These are phyloP conservation scores for Cryphonectria carpinicola DNA, from an alignment of 2,329 filamentous ascomycete species.

Conservation along the genomic window DNA sequence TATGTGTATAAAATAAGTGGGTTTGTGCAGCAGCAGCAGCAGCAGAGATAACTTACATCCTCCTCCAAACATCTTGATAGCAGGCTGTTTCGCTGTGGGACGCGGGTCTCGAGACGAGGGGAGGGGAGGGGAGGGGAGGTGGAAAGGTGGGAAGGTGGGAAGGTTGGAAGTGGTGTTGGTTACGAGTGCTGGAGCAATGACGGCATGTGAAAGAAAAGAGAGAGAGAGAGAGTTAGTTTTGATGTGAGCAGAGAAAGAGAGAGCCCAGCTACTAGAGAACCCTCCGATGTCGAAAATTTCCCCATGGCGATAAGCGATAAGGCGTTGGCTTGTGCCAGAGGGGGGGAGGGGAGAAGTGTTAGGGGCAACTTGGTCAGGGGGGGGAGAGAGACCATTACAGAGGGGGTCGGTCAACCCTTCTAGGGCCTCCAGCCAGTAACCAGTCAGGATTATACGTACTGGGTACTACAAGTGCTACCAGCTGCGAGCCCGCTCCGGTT, in stretches of 20 bases:
- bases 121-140: neutral
- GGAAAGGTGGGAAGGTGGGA: constrained; percentile 12
- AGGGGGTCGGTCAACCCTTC: too few relatives aligned
- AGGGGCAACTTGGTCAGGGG: too few relatives aligned
- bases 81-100: constrained; percentile 11
- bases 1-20: neutral
- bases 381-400: neutral
- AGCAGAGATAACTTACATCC: constrained; percentile 41
- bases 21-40: neutral
- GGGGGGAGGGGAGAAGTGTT: neutral
- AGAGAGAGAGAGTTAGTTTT: neutral
- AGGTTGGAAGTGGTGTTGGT: neutral
- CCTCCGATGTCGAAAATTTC: constrained; percentile 15
- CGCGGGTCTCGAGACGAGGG: neutral
- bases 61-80: constrained; percentile 64
- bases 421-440: neutral
- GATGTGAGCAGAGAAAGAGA: neutral
- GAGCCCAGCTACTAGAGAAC: neutral
- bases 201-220: constrained; percentile 2
- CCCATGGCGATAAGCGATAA: constrained; percentile 8
- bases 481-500: constrained; percentile 12
- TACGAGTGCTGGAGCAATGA: neutral
- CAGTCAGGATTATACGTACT: neutral
- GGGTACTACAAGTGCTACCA: neutral
- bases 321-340: neutral